Evolutionary conservation across 2,329 filamentous ascomycete species (phyloP).

Genomic region (Podosphaera xanthii): DNA sequence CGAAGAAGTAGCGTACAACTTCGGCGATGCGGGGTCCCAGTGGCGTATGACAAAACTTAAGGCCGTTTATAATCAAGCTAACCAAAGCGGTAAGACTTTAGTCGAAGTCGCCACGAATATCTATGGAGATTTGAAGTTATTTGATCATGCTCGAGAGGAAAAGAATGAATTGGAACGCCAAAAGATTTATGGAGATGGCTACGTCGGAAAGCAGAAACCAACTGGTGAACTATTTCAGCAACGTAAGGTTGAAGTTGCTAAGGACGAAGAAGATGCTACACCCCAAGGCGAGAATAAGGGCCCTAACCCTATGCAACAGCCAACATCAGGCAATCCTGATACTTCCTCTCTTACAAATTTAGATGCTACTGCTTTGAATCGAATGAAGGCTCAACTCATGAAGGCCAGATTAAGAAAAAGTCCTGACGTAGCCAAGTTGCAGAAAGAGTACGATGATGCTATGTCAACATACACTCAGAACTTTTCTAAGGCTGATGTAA

Average conservation of each 20-base stretch:
- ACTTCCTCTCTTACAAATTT: slow-evolving; percentile 18
- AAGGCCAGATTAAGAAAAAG: slow-evolving; percentile 57
- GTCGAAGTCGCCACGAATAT: slow-evolving; percentile 69
- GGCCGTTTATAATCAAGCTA: slow-evolving; percentile 56
- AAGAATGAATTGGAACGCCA: slow-evolving; percentile 72
- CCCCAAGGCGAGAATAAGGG: too few relatives aligned
- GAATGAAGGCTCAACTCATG: slow-evolving; percentile 83
- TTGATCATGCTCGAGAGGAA: slow-evolving; percentile 85
- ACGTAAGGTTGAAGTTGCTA: slow-evolving; percentile 30
- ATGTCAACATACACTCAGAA: slow-evolving; percentile 35
- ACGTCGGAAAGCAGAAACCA: slow-evolving; percentile 66
- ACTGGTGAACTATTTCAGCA: slow-evolving; percentile 70
- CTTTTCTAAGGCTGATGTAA: slow-evolving; percentile 34
- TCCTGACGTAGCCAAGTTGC: slow-evolving; percentile 24
- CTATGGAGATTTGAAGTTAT: slow-evolving; percentile 60
- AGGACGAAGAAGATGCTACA: too few relatives aligned
- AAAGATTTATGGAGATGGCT: slow-evolving; percentile 62
- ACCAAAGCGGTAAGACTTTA: slow-evolving; percentile 46
- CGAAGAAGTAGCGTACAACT: slow-evolving; percentile 52
- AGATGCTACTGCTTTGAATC: slow-evolving; percentile 65
- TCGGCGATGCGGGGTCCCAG: slow-evolving; percentile 72
- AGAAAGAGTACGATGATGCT: slow-evolving; percentile 64
- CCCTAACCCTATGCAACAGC: too few relatives aligned
- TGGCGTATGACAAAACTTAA: slow-evolving; percentile 96
- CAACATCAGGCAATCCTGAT: too few relatives aligned